Percentiles rank a stretch among this genome's conserved stretches.
phyloP scores from a whole-genome alignment of 768 basidiomycete genomes.

The Podaxis pistillaris region DNA sequence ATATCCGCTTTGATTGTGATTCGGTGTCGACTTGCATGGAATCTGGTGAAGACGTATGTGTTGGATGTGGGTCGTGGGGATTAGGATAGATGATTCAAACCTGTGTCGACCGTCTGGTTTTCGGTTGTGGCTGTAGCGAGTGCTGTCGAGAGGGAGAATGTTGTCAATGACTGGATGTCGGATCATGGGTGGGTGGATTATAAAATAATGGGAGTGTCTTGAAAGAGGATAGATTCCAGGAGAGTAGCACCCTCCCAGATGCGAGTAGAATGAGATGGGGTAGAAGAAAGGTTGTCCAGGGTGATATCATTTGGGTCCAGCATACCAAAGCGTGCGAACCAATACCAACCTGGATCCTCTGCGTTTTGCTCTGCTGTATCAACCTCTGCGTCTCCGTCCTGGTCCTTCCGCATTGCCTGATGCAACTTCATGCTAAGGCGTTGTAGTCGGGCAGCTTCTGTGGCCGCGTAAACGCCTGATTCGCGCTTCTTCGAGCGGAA shows the following conservation, averaged over 20 bases:
- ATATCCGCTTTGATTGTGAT: constrained; percentile 41
- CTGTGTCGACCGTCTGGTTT: constrained; percentile 25
- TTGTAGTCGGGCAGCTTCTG: constrained; percentile 73
- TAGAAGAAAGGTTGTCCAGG: constrained; percentile 33
- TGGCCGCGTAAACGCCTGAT: constrained; percentile 70
- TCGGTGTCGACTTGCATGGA: constrained; percentile 55
- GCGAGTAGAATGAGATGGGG: background rate
- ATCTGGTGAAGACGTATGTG: constrained; percentile 30
- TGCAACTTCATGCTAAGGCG: constrained; percentile 69
- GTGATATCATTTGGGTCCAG: constrained; percentile 58
- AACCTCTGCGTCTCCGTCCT: constrained; percentile 34
- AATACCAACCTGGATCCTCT: constrained; percentile 66
- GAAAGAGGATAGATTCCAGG: constrained; percentile 5
- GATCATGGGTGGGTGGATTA: constrained; percentile 25
- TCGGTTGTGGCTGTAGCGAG: constrained; percentile 23
- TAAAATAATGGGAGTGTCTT: constrained; percentile 15
- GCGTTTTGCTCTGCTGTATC: constrained; percentile 34
- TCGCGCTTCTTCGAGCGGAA: constrained; percentile 79
- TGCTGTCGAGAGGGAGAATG: constrained; percentile 34
- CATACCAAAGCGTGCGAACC: constrained; percentile 54
- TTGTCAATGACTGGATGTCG: constrained; percentile 38
- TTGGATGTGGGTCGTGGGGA: background rate
- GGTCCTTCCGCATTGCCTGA: constrained; percentile 41
- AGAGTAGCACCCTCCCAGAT: constrained; percentile 13
- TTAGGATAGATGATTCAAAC: constrained; percentile 24